A percentile compares a stretch with the other conserved stretches of the same genome.
phyloP scores from a whole-genome alignment of 2,329 filamentous ascomycete species.

The Ophiostoma fasciatum region DNA sequence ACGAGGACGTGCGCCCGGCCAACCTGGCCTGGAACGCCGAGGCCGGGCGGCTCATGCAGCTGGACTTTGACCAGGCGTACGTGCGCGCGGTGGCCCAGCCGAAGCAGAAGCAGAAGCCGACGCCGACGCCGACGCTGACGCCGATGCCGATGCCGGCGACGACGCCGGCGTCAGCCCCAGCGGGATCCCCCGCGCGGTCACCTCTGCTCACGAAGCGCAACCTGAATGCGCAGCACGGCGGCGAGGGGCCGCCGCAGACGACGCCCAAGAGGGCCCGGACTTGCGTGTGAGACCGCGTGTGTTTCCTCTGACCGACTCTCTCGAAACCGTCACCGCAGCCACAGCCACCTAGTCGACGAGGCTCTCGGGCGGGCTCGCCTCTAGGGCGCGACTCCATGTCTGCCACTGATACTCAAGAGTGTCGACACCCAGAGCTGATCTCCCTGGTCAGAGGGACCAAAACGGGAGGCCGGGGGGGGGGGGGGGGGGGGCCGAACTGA shows the following conservation, averaged over 20 bases:
- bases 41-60: constrained; percentile 3
- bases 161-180: neutral
- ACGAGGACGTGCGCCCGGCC: neutral
- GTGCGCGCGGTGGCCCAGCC: neutral
- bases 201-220: neutral
- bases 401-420: constrained; percentile 6
- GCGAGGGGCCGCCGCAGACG: too few species aligned
- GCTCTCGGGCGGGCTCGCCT: too few species aligned
- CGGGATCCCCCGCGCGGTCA: neutral
- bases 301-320: too few species aligned
- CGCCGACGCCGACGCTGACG: too few species aligned
- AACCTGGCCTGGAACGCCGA: constrained; percentile 6
- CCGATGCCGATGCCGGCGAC: neutral
- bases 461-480: neutral
- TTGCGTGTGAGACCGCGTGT: too few species aligned
- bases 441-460: neutral
- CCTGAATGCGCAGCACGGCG: neutral
- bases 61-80: constrained; percentile 4
- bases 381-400: constrained; percentile 1
- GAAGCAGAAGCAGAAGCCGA: too few species aligned
- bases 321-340: too few species aligned
- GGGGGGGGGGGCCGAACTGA: too few species aligned
- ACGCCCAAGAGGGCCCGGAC: too few species aligned
- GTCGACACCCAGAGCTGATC: constrained; percentile 3
- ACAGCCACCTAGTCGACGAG: too few species aligned